Percentiles rank a stretch among this genome's conserved stretches.
phyloP scores from a whole-genome alignment of 1,284 basidiomycete genomes.

The Ganoderma lingzhi region DNA sequence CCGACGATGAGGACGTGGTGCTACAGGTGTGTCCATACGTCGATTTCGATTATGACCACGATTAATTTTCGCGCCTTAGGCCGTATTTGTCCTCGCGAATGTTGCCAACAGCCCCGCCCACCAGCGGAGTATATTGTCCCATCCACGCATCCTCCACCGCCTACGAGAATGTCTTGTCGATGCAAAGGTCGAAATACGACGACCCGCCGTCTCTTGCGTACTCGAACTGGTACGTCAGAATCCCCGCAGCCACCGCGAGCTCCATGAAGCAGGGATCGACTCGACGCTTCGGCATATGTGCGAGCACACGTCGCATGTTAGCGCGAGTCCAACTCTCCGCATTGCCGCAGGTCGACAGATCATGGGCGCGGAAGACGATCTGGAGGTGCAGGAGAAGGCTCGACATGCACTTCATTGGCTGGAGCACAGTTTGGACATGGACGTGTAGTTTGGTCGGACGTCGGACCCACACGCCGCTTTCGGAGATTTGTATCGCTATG shows the following conservation, averaged over 20 bases:
- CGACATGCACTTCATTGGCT: slow-evolving; percentile 53
- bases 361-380: slow-evolving; percentile 53
- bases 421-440: slow-evolving; percentile 36
- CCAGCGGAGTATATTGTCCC: slow-evolving; percentile 57
- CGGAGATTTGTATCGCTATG: slow-evolving; percentile 23
- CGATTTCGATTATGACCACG: background rate
- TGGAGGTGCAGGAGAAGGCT: slow-evolving; percentile 63
- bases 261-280: slow-evolving; percentile 54
- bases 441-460: slow-evolving; percentile 19
- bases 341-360: slow-evolving; percentile 38
- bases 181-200: slow-evolving; percentile 61
- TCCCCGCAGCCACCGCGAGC: slow-evolving; percentile 44
- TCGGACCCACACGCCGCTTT: slow-evolving; percentile 2
- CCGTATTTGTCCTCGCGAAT: slow-evolving; percentile 67
- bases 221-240: slow-evolving; percentile 56
- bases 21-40: slow-evolving; percentile 51
- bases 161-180: slow-evolving; percentile 66
- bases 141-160: slow-evolving; percentile 57
- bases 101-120: slow-evolving; percentile 63
- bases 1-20: slow-evolving; percentile 57
- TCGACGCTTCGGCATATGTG: slow-evolving; percentile 56
- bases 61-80: slow-evolving; percentile 43
- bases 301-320: slow-evolving; percentile 51
- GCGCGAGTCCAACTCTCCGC: slow-evolving; percentile 42
- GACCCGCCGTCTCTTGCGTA: slow-evolving; percentile 66